Conservation (phyloP, 768 basidiomycete species). For the Mycena vulgaris region DNA sequence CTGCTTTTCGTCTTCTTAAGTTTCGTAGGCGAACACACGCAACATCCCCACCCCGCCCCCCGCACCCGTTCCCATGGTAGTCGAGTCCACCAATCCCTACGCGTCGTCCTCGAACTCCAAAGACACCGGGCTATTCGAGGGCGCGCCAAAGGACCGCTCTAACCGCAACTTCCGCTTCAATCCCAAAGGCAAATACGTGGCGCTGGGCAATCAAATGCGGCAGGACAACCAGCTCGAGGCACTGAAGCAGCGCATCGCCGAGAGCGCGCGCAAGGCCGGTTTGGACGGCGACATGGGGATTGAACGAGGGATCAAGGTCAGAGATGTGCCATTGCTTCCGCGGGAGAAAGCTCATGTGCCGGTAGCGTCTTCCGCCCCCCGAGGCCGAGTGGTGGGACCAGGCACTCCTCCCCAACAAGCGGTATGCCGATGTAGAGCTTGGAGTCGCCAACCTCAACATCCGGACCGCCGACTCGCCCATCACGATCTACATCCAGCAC, state of each 20-base stretch:
- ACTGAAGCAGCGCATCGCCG: slow-evolving; percentile 93
- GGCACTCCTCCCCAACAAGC: slow-evolving; percentile 83
- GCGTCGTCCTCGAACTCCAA: slow-evolving; percentile 66
- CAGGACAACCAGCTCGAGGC: slow-evolving; percentile 89
- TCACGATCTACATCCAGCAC: slow-evolving; percentile 95
- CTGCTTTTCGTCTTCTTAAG: not conserved
- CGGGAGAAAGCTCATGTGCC: not conserved
- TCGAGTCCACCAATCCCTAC: slow-evolving; percentile 79
- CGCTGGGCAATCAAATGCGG: slow-evolving; percentile 78
- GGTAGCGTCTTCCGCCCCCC: slow-evolving; percentile 87
- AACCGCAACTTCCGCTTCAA: slow-evolving; percentile 89
- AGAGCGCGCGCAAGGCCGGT: slow-evolving; percentile 93
- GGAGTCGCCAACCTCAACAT: slow-evolving; percentile 76
- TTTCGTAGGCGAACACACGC: slow-evolving; percentile 78
- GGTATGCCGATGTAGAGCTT: slow-evolving; percentile 81
- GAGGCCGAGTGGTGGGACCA: slow-evolving; percentile 98
- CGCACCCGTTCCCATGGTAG: slow-evolving; percentile 57
- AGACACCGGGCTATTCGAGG: slow-evolving; percentile 77
- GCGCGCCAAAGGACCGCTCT: slow-evolving; percentile 78
- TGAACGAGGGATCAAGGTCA: slow-evolving; percentile 90
- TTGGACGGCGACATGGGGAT: slow-evolving; percentile 94
- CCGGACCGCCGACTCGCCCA: slow-evolving; percentile 76
- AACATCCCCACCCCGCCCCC: slow-evolving; percentile 77
- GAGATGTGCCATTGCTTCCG: too few species aligned
- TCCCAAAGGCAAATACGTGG: slow-evolving; percentile 92